phyloP scores from a whole-genome alignment of 1,284 basidiomycete species.

The Phlebopus sp. region DNA sequence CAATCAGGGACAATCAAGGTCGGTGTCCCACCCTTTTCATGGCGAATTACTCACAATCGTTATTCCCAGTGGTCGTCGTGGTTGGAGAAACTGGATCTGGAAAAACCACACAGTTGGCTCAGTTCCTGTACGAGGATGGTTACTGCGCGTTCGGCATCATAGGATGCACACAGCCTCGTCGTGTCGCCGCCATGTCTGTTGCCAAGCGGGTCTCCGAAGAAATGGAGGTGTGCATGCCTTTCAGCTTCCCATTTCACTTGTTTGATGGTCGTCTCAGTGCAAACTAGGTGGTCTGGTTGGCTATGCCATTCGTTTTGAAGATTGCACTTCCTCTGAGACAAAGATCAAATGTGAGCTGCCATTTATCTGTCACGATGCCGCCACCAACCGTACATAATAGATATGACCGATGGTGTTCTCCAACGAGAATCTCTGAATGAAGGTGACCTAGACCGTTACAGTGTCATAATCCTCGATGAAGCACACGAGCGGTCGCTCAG shows the following conservation, averaged over 20 bases:
- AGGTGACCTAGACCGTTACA: constrained; percentile 92
- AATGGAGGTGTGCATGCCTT: constrained; percentile 58
- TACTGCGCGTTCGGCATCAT: constrained; percentile 87
- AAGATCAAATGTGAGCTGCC: constrained; percentile 84
- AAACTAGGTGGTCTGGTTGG: constrained; percentile 88
- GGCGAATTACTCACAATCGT: background rate
- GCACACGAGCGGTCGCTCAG: constrained; percentile 95
- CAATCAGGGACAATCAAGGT: constrained; percentile 96
- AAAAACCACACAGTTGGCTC: constrained; percentile 91
- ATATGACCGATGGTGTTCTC: constrained; percentile 98
- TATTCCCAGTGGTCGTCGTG: constrained; percentile 74
- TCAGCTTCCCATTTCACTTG: constrained; percentile 1
- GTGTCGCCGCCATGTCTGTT: constrained; percentile 98
- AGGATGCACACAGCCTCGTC: constrained; percentile 94
- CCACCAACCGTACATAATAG: constrained; percentile 38
- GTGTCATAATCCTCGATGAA: constrained; percentile 94
- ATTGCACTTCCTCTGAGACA: constrained; percentile 89
- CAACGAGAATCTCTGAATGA: constrained; percentile 95
- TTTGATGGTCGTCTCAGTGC: constrained; percentile 46
- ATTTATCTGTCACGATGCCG: background rate
- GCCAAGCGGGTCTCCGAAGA: constrained; percentile 99
- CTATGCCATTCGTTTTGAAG: constrained; percentile 97
- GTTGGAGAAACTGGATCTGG: constrained; percentile 96
- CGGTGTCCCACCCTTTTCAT: background rate
- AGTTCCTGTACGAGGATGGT: constrained; percentile 95